Evolutionary conservation across 2,329 filamentous ascomycete genomes (phyloP).

Genomic region (Penicillium sp.): DNA sequence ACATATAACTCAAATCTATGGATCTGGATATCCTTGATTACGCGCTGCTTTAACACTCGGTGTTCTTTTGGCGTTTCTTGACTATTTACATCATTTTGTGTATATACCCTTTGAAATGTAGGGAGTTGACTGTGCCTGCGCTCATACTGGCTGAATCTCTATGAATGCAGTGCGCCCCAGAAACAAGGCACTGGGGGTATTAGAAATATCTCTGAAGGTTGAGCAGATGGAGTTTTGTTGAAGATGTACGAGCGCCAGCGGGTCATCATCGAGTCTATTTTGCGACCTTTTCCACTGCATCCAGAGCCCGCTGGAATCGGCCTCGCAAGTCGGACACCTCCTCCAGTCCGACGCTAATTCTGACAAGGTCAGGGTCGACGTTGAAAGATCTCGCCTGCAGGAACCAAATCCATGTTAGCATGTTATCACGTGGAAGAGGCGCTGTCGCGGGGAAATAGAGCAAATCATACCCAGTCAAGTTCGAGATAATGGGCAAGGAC

Average conservation of each 20-base stretch:
- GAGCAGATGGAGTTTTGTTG: slow-evolving; percentile 7
- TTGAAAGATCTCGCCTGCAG: slow-evolving; percentile 73
- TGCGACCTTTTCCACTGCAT: slow-evolving; percentile 53
- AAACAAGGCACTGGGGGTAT: not conserved
- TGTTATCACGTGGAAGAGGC: not conserved
- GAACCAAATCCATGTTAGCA: slow-evolving; percentile 20
- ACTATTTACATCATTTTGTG: slow-evolving; percentile 8
- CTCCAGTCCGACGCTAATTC: slow-evolving; percentile 90
- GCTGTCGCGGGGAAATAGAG: not conserved
- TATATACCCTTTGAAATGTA: slow-evolving; percentile 20
- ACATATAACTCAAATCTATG: slow-evolving; percentile 22
- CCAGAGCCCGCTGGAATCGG: slow-evolving; percentile 73
- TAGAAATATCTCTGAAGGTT: slow-evolving; percentile 1
- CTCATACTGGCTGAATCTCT: slow-evolving; percentile 2
- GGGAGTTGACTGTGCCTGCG: slow-evolving; percentile 7
- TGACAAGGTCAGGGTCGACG: slow-evolving; percentile 78
- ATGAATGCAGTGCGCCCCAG: slow-evolving; percentile 4
- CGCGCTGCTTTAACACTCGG: slow-evolving; percentile 4
- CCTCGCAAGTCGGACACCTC: slow-evolving; percentile 69
- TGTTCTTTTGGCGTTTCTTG: slow-evolving; percentile 10
- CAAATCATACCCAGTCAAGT: slow-evolving; percentile 76
- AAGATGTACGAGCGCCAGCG: slow-evolving; percentile 4
- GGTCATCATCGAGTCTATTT: slow-evolving; percentile 14
- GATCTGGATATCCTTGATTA: slow-evolving; percentile 27
- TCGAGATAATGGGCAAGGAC: slow-evolving; percentile 90